A percentile compares a stretch with the other conserved stretches of the same genome.
Evolutionary conservation across 495 filamentous ascomycete genomes (phyloP).

Genomic region (Neurospora tetraspora): DNA sequence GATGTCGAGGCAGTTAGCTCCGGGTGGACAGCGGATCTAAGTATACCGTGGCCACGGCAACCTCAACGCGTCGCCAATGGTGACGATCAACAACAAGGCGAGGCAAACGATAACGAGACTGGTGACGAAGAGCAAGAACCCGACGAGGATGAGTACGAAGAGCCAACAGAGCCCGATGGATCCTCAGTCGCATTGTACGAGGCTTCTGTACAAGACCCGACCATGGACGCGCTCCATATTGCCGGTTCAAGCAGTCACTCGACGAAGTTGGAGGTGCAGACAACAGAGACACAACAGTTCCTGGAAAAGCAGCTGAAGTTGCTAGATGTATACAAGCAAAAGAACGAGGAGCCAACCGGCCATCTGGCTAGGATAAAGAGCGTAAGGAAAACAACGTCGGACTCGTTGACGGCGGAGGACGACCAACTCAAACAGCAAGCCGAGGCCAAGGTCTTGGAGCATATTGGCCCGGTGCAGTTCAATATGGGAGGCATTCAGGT

Average conservation of each 20-base stretch:
- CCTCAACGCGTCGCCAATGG: slow-evolving; percentile 1
- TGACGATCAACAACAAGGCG: neutral
- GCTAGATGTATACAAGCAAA: slow-evolving; percentile 54
- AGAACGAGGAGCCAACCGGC: slow-evolving; percentile 52
- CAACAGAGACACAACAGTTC: slow-evolving; percentile 71
- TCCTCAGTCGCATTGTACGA: slow-evolving; percentile 67
- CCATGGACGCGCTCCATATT: slow-evolving; percentile 46
- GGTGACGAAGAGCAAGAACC: slow-evolving; percentile 10
- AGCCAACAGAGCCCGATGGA: slow-evolving; percentile 25
- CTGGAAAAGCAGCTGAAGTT: slow-evolving; percentile 60
- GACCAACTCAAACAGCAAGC: slow-evolving; percentile 19
- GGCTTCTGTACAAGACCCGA: slow-evolving; percentile 64
- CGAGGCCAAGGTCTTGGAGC: slow-evolving; percentile 63
- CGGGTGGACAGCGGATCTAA: slow-evolving; percentile 76
- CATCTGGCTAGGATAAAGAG: slow-evolving; percentile 29
- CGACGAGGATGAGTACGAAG: slow-evolving; percentile 16
- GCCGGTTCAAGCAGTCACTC: slow-evolving; percentile 39
- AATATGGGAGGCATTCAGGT: slow-evolving; percentile 97
- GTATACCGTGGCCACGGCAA: slow-evolving; percentile 34
- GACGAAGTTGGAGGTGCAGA: slow-evolving; percentile 55
- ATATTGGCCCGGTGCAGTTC: slow-evolving; percentile 92
- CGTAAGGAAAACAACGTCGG: slow-evolving; percentile 19
- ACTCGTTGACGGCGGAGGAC: slow-evolving; percentile 1
- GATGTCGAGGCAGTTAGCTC: slow-evolving; percentile 79
- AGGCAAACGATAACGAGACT: neutral